Percentiles rank a stretch among this genome's conserved stretches.
Conservation (phyloP, 2,329 filamentous ascomycete species). For the Beauveria sp. region DNA sequence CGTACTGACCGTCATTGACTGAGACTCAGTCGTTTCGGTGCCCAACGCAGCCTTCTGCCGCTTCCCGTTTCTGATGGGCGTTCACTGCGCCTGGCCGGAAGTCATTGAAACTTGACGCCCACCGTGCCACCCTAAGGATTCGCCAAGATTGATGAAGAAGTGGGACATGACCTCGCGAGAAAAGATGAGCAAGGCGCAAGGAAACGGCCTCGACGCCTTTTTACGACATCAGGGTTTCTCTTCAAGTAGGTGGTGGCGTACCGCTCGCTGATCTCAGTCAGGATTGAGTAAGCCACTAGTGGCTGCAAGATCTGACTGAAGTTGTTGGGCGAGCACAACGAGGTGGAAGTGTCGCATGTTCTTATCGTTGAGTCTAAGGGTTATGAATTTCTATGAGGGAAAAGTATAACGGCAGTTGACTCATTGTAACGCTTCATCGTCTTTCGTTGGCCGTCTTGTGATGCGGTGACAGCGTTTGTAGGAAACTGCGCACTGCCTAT, state of each 20-base stretch:
- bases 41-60: background rate
- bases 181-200: background rate
- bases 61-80: background rate
- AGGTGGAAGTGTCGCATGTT: background rate
- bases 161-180: background rate
- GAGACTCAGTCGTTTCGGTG: constrained; percentile 28
- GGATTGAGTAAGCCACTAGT: background rate
- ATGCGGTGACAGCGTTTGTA: no score
- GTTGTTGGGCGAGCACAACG: background rate
- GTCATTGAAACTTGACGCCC: background rate
- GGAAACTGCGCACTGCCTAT: no score
- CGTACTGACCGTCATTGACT: constrained; percentile 33
- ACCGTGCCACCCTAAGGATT: background rate
- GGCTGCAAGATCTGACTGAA: background rate
- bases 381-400: no score
- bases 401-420: no score
- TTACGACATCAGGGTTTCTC: background rate
- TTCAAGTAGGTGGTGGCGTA: background rate
- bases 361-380: background rate
- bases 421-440: no score
- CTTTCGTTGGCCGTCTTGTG: no score
- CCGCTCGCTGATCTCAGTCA: background rate
- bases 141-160: background rate
- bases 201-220: background rate
- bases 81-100: background rate